Percentiles rank a stretch among this genome's conserved stretches.
Conservation (phyloP, 805 yeast species). For the Middelhovenomyces tepae region DNA sequence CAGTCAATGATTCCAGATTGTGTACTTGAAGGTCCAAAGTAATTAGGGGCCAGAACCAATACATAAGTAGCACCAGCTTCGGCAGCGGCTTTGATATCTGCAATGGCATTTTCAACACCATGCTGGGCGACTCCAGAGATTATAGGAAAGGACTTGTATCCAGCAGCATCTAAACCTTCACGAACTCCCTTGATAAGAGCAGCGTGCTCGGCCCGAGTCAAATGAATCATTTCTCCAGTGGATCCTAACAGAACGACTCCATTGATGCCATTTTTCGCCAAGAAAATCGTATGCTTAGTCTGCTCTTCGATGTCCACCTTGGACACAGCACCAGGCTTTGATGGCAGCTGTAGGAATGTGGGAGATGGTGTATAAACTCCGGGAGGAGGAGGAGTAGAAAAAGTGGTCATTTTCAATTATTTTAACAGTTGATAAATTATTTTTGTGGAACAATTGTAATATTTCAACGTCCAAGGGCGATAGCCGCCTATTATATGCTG, state of each 20-base stretch:
- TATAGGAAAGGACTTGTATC: conserved; percentile 34
- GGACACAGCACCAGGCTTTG: conserved; percentile 23
- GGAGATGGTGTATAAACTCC: conserved; percentile 45
- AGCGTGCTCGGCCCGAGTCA: conserved; percentile 38
- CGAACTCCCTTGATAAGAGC: conserved; percentile 22
- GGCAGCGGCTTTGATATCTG: conserved; percentile 21
- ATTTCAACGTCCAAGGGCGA: too few relatives aligned
- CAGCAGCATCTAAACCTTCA: conserved; percentile 28
- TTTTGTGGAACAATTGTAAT: too few relatives aligned
- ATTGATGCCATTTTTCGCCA: conserved; percentile 36
- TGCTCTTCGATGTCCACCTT: conserved; percentile 40
- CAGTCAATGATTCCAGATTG: conserved; percentile 41
- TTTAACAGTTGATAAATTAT: too few relatives aligned
- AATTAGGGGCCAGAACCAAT: conserved; percentile 36
- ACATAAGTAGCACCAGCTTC: conserved; percentile 24
- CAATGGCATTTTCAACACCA: conserved; percentile 37
- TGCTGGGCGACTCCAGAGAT: conserved; percentile 44
- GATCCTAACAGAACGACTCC: conserved; percentile 46
- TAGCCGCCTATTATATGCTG: too few relatives aligned
- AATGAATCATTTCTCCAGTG: conserved; percentile 47
- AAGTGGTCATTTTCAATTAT: too few relatives aligned
- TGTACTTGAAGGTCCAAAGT: conserved; percentile 38
- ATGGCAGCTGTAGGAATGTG: conserved; percentile 50
- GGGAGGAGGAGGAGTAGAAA: too few relatives aligned
- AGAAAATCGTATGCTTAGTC: conserved; percentile 35